Evolutionary conservation across 1,139 yeast species (phyloP), one percentile per base, ranked within the genome.

Genomic region (Candida dubliniensis): DNA sequence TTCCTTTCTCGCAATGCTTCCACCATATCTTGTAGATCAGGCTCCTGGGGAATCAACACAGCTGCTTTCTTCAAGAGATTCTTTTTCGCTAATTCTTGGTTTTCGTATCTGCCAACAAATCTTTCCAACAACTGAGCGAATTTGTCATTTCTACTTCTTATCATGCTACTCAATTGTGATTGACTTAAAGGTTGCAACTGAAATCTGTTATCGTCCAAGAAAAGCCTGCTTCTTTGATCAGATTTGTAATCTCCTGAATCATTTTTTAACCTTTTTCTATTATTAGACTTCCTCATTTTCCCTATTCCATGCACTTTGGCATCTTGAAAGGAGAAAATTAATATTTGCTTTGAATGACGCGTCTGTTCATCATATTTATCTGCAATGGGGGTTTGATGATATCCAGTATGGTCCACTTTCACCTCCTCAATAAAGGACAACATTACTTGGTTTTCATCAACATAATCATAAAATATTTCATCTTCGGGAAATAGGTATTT

Each of bases 321-420:
- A 62, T 90, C 96, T 14, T 80, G 72, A 60, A 90, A 88, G 55
- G 87, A 95, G 59, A 90, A 85, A 1, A 89, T 71, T 25, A 90
- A 67, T 3, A 87, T 56, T 52, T 84, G 89, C 29, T 10, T 57
- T 48, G 25, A 57, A 50, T 2, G 58, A 54, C n/a, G 61, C 60
- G 43, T 63, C 56, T 33, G 49, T 46, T 49, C 56, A 40, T 60
- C 66, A 40, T 67, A 69, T 10, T 64, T 66, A 37, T 67, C 65
- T 42, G 67, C 71, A 4, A 66, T 53, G 2, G 64, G 51, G 5
- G 56, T 58, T 5, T 73, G 75, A 50, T 60, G 66, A 64, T 61
- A 77, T 56, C 74, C 86, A 61, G 51, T 75, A 59, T 55, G 73
- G 54, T 46, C 69, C 61, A 57, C 63, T 34, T 60, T 54, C 8